Percentiles rank a stretch among this genome's conserved stretches.
phyloP scores from a whole-genome alignment of 2,329 filamentous ascomycete species.

The Stagonosporopsis rhizophila region DNA sequence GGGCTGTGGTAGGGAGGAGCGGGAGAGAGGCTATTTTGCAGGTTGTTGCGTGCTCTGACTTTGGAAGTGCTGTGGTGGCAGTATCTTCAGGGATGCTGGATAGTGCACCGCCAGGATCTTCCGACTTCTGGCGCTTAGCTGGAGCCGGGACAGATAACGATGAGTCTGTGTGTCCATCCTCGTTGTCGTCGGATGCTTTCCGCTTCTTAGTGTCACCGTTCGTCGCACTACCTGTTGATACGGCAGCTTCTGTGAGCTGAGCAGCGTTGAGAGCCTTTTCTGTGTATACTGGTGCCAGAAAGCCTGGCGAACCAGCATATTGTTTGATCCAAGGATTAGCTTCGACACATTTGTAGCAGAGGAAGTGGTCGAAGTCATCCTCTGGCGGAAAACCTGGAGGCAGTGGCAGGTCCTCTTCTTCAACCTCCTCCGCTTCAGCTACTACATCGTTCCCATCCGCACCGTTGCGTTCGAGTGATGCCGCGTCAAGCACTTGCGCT shows the following conservation, averaged over 20 bases:
- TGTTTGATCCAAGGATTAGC: conserved; percentile 89
- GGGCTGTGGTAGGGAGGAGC: conserved; percentile 57
- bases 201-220: conserved; percentile 52
- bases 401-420: conserved; percentile 66
- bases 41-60: conserved; percentile 26
- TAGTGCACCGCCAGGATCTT: conserved; percentile 36
- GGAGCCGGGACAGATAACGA: conserved; percentile 26
- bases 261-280: conserved; percentile 34
- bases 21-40: conserved; percentile 72
- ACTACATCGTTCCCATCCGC: conserved; percentile 45
- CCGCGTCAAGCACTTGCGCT: conserved; percentile 28
- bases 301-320: conserved; percentile 81
- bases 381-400: conserved; percentile 88
- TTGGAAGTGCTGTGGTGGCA: conserved; percentile 28
- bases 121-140: conserved; percentile 47
- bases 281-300: conserved; percentile 74
- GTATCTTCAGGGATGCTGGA: conserved; percentile 47
- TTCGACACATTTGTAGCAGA: conserved; percentile 94
- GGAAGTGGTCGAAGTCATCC: conserved; percentile 85
- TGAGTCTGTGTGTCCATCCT: conserved; percentile 28
- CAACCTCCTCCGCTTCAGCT: conserved; percentile 62
- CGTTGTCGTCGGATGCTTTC: conserved; percentile 54
- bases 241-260: conserved; percentile 11
- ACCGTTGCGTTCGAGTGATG: conserved; percentile 27
- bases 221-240: conserved; percentile 24